phyloP scores from a whole-genome alignment of 805 yeast species.

The Jamesozyma spencerorum region DNA sequence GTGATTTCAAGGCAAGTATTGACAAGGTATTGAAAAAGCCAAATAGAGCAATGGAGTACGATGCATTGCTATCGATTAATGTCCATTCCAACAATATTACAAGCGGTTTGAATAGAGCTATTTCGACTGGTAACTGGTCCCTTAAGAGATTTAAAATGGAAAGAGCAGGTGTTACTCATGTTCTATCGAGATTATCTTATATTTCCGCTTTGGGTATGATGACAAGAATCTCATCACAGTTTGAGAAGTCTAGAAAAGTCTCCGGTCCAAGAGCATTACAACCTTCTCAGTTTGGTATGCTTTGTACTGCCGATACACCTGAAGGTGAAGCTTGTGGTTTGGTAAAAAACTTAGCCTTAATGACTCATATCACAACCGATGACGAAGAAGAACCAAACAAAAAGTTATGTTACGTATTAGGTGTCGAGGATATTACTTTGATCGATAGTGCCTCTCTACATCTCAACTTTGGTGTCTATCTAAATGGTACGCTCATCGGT shows the following conservation, averaged over 20 bases:
- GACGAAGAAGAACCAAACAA: slow-evolving; percentile 89
- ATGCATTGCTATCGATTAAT: slow-evolving; percentile 80
- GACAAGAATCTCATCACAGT: slow-evolving; percentile 98
- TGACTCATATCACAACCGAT: slow-evolving; percentile 98
- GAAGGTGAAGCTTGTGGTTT: slow-evolving; percentile 99
- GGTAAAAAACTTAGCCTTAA: slow-evolving; percentile 90
- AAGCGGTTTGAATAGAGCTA: slow-evolving; percentile 89
- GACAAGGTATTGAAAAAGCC: slow-evolving; percentile 92
- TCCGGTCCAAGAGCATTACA: slow-evolving; percentile 98
- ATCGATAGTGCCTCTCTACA: slow-evolving; percentile 81
- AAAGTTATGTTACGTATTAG: slow-evolving; percentile 67
- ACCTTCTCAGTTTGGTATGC: slow-evolving; percentile 98
- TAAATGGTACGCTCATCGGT: slow-evolving; percentile 93
- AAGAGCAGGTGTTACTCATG: slow-evolving; percentile 98
- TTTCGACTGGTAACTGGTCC: slow-evolving; percentile 98
- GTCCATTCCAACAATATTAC: slow-evolving; percentile 91
- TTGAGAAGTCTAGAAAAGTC: slow-evolving; percentile 94
- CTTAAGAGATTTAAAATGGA: slow-evolving; percentile 98
- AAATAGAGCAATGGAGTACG: slow-evolving; percentile 88
- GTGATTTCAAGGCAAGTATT: slow-evolving; percentile 87
- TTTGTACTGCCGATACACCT: slow-evolving; percentile 97
- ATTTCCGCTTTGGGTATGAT: slow-evolving; percentile 97
- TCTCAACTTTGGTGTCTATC: slow-evolving; percentile 70
- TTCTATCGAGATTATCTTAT: slow-evolving; percentile 79
- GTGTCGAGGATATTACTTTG: slow-evolving; percentile 77